Percentiles rank a stretch among this genome's conserved stretches.
phyloP scores from a whole-genome alignment of 1,284 basidiomycete species.

The Sanghuangporus sanghuang region DNA sequence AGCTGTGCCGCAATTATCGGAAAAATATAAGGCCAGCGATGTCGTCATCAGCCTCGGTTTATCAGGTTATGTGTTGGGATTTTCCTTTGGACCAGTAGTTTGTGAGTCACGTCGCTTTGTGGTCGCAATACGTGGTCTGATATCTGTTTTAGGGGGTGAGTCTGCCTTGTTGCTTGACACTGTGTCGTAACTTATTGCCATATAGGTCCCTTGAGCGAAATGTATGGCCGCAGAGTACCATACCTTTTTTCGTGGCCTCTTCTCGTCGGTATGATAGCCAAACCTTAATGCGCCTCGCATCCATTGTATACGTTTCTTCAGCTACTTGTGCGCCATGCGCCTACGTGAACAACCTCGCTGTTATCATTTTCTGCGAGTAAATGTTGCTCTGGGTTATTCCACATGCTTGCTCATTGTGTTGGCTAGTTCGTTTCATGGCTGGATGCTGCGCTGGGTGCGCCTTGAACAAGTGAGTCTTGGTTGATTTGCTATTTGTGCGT shows the following conservation, averaged over 20 bases:
- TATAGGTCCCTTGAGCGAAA: constrained; percentile 25
- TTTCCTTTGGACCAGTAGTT: constrained; percentile 24
- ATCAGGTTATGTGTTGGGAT: constrained; percentile 26
- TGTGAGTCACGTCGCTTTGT: constrained; percentile 19
- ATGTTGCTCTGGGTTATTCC: background rate
- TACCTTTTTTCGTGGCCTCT: constrained; percentile 25
- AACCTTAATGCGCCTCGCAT: background rate
- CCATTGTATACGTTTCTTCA: background rate
- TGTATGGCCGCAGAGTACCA: constrained; percentile 23
- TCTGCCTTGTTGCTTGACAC: background rate
- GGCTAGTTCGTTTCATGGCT: constrained; percentile 21
- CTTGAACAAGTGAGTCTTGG: constrained; percentile 19
- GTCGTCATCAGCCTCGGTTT: constrained; percentile 23
- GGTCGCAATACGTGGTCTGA: background rate
- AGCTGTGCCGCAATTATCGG: constrained; percentile 21
- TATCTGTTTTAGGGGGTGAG: constrained; percentile 23
- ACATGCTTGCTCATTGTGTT: background rate
- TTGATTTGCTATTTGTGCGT: background rate
- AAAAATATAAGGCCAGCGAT: constrained; percentile 20
- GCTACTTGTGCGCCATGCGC: constrained; percentile 20
- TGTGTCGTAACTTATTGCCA: background rate
- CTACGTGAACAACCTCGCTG: constrained; percentile 20
- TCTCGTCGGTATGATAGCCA: constrained; percentile 20
- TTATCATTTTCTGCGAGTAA: constrained; percentile 20
- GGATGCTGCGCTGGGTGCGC: constrained; percentile 21